phyloP scores from a whole-genome alignment of 2,329 filamentous ascomycete species.

The Trichoderma koningii region DNA sequence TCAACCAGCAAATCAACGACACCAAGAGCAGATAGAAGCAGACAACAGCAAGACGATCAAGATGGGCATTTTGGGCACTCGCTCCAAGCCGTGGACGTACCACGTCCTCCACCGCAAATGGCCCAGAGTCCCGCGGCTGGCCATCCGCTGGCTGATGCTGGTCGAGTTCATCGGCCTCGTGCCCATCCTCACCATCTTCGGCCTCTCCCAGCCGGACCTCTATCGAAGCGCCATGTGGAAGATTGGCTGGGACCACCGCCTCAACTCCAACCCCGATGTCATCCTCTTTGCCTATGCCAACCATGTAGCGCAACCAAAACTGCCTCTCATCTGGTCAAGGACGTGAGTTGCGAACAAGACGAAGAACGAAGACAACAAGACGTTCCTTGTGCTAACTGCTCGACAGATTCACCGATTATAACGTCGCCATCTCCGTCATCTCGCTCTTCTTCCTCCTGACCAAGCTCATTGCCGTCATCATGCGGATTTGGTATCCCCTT shows the following conservation, averaged over 20 bases:
- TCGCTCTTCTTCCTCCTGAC: slow-evolving; percentile 74
- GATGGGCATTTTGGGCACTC: slow-evolving; percentile 15
- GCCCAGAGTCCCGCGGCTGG: slow-evolving; percentile 53
- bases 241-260: slow-evolving; percentile 68
- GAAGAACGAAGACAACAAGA: not conserved
- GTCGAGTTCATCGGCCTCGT: slow-evolving; percentile 68
- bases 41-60: not conserved
- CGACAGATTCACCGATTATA: slow-evolving; percentile 70
- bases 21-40: not conserved
- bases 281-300: slow-evolving; percentile 75
- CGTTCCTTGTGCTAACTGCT: slow-evolving; percentile 22
- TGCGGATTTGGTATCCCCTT: slow-evolving; percentile 70
- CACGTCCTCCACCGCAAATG: slow-evolving; percentile 61
- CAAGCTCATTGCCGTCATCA: slow-evolving; percentile 69
- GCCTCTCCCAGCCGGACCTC: slow-evolving; percentile 70
- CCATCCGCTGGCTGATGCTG: slow-evolving; percentile 64
- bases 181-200: slow-evolving; percentile 68
- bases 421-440: slow-evolving; percentile 74
- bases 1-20: not conserved
- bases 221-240: slow-evolving; percentile 73
- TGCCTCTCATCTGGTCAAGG: slow-evolving; percentile 72
- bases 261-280: slow-evolving; percentile 72
- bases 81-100: slow-evolving; percentile 41
- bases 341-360: slow-evolving; percentile 55
- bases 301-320: slow-evolving; percentile 60